phyloP scores from a whole-genome alignment of 2,329 filamentous ascomycete species.

The Daldinia sp. region DNA sequence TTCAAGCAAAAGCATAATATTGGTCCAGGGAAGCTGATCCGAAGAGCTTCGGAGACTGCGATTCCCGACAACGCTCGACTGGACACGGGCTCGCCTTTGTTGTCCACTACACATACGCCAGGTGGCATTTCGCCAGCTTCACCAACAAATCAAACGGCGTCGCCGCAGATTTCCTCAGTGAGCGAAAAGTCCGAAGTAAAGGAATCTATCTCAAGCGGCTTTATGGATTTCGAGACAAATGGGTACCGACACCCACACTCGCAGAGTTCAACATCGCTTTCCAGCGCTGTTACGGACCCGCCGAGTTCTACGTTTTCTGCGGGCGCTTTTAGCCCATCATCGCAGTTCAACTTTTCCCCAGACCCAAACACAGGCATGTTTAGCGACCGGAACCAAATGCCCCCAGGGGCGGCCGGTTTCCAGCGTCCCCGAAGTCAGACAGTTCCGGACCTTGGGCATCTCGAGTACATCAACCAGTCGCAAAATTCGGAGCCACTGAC shows the following conservation, averaged over 20 bases:
- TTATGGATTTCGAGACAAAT: constrained; percentile 65
- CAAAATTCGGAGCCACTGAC: constrained; percentile 56
- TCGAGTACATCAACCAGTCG: constrained; percentile 63
- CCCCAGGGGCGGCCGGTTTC: constrained; percentile 59
- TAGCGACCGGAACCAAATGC: constrained; percentile 51
- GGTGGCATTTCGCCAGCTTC: constrained; percentile 77
- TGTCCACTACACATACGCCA: constrained; percentile 69
- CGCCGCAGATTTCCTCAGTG: constrained; percentile 74
- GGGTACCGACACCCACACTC: constrained; percentile 70
- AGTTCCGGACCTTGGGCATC: constrained; percentile 74
- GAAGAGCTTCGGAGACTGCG: constrained; percentile 72
- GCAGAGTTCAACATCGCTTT: constrained; percentile 71
- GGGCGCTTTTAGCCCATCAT: constrained; percentile 76
- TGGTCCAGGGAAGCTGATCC: constrained; percentile 57
- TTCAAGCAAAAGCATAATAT: constrained; percentile 89
- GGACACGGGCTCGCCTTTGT: constrained; percentile 60
- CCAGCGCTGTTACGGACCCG: constrained; percentile 71
- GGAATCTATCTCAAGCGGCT: constrained; percentile 63
- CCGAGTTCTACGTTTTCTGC: constrained; percentile 73
- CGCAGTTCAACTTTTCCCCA: constrained; percentile 78
- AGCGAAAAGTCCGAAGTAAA: constrained; percentile 74
- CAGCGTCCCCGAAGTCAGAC: constrained; percentile 87
- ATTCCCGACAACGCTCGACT: constrained; percentile 72
- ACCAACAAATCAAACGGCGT: constrained; percentile 66
- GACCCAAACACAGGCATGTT: constrained; percentile 76